Conservation (phyloP, 2,329 filamentous ascomycete species). For the Colletotrichum paranaense region DNA sequence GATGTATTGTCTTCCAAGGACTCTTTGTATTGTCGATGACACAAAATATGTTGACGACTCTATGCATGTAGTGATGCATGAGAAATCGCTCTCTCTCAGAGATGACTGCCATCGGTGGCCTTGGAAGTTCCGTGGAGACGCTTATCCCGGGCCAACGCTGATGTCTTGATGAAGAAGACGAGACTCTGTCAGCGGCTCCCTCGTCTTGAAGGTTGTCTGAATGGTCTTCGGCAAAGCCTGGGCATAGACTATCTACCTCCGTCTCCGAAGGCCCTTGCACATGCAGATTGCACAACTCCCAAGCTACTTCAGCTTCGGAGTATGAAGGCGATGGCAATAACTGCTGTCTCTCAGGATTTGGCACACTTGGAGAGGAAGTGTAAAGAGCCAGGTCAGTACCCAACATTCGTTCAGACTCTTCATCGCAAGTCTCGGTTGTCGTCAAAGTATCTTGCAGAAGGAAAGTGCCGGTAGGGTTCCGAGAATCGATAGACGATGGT, state of each 20-base stretch:
- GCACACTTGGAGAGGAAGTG: neutral
- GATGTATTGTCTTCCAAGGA: slow-evolving; percentile 43
- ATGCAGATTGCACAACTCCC: neutral
- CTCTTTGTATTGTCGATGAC: slow-evolving; percentile 42
- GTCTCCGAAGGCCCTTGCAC: neutral
- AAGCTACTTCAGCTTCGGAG: neutral
- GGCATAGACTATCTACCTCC: neutral
- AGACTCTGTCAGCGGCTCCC: neutral
- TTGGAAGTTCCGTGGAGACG: neutral
- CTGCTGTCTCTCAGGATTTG: neutral
- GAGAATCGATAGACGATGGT: no score
- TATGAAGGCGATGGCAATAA: neutral
- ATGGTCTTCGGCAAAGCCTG: neutral
- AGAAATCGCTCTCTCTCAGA: slow-evolving; percentile 39
- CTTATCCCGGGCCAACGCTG: neutral
- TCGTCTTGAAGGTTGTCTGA: neutral
- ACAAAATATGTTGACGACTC: slow-evolving; percentile 41
- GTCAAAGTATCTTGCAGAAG: neutral
- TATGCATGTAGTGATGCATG: slow-evolving; percentile 40
- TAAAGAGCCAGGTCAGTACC: no score
- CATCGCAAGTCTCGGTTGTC: neutral
- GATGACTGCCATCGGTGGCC: neutral
- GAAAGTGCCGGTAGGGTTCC: no score
- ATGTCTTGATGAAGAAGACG: neutral
- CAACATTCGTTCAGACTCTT: neutral